phyloP scores from a whole-genome alignment of 495 filamentous ascomycete species.

The Aspergillus taichungensis region DNA sequence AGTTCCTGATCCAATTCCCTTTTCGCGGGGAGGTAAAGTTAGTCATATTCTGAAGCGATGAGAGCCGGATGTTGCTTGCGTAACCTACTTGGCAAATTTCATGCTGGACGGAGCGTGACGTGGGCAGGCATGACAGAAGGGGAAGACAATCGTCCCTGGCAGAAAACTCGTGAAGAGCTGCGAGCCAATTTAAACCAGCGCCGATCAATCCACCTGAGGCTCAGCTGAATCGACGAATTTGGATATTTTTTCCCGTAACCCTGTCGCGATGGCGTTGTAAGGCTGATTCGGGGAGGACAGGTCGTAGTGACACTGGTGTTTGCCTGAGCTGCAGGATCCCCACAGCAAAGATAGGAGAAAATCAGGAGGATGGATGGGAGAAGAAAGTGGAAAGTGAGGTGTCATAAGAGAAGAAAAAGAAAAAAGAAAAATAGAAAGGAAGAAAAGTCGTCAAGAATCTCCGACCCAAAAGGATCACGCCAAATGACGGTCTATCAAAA shows the following conservation, averaged over 20 bases:
- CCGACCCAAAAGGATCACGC: too few species aligned
- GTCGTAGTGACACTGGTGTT: too few species aligned
- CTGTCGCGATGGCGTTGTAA: too few species aligned
- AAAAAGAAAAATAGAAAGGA: slow-evolving; percentile 1
- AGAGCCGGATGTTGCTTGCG: neutral
- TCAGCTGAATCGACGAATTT: too few species aligned
- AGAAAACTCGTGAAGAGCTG: too few species aligned
- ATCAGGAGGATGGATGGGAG: too few species aligned
- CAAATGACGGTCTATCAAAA: too few species aligned
- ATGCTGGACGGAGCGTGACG: slow-evolving; percentile 27
- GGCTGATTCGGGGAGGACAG: too few species aligned
- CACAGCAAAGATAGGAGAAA: neutral
- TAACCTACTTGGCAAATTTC: slow-evolving; percentile 57
- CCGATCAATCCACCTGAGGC: too few species aligned
- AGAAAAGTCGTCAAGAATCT: neutral
- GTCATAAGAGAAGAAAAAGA: neutral
- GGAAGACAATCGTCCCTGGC: neutral
- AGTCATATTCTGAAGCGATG: slow-evolving; percentile 6
- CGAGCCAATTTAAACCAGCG: too few species aligned
- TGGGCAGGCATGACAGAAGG: slow-evolving; percentile 16
- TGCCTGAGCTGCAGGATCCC: neutral
- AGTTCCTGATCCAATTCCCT: slow-evolving; percentile 79
- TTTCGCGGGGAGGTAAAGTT: slow-evolving; percentile 1
- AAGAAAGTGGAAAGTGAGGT: neutral
- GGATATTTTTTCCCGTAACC: too few species aligned